These are phyloP conservation scores for Mycena metata DNA, from an alignment of 768 basidiomycete genomes.

Conservation along the genomic window DNA sequence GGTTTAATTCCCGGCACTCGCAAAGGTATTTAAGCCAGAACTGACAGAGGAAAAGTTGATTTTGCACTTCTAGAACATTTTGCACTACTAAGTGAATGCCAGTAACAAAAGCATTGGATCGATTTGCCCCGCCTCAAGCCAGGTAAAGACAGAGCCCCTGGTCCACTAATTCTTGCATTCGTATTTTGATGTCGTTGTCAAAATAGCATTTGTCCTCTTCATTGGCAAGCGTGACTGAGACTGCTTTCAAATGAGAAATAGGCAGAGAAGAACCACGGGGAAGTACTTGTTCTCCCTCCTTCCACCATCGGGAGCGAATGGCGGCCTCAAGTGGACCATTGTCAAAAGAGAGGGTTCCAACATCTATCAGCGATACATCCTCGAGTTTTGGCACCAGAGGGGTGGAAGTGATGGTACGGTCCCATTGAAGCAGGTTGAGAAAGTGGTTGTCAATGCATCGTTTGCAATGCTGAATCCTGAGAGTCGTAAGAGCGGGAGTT, in stretches of 20 bases:
- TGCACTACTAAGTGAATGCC: too few relatives aligned
- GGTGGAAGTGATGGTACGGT: not conserved
- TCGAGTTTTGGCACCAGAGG: constrained; percentile 20
- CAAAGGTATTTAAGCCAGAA: too few relatives aligned
- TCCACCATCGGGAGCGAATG: constrained; percentile 20
- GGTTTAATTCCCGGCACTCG: too few relatives aligned
- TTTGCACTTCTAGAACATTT: too few relatives aligned
- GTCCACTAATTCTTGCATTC: not conserved
- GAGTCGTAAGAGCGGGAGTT: not conserved
- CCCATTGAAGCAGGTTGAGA: constrained; percentile 1
- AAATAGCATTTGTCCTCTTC: not conserved
- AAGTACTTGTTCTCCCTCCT: not conserved
- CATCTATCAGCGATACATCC: not conserved
- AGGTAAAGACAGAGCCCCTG: not conserved
- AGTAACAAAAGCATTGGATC: too few relatives aligned
- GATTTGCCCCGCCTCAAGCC: too few relatives aligned
- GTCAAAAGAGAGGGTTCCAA: not conserved
- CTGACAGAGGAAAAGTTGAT: too few relatives aligned
- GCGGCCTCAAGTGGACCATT: not conserved
- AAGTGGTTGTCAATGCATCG: constrained; percentile 4
- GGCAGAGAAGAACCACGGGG: not conserved
- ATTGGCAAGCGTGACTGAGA: not conserved
- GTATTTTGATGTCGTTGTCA: not conserved
- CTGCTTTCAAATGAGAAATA: not conserved
- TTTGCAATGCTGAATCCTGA: not conserved